These are phyloP conservation scores for Rubroboletus satanas DNA, from an alignment of 768 basidiomycete genomes.

Conservation along the genomic window DNA sequence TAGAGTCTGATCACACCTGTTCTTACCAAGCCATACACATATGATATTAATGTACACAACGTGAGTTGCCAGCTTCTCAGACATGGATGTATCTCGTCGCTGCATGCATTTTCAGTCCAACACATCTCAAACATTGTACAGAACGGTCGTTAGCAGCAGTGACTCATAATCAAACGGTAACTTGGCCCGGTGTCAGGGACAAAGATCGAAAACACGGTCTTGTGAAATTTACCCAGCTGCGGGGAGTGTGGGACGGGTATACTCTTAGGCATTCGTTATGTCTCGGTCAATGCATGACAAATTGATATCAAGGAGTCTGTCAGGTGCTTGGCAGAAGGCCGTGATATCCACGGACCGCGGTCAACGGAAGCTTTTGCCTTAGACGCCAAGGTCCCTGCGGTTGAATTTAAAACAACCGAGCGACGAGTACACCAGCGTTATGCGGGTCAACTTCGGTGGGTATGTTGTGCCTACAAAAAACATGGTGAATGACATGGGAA, in stretches of 20 bases:
- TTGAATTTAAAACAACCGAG: conserved; percentile 38
- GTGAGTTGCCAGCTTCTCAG: too few relatives aligned
- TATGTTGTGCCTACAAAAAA: conserved; percentile 57
- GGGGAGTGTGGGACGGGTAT: background rate
- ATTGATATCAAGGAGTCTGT: background rate
- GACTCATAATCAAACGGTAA: background rate
- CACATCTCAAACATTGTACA: background rate
- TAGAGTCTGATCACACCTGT: background rate
- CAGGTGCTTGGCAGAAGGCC: background rate
- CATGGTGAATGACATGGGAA: background rate
- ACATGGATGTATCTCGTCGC: background rate
- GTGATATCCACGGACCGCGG: background rate
- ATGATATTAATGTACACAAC: too few relatives aligned
- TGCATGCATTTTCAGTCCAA: background rate
- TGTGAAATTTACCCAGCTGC: background rate
- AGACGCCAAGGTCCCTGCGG: background rate
- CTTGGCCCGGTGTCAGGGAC: background rate
- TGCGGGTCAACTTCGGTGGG: conserved; percentile 70
- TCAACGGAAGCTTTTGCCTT: background rate
- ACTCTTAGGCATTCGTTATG: too few relatives aligned
- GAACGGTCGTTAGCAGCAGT: background rate
- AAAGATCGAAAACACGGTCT: background rate
- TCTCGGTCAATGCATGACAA: background rate
- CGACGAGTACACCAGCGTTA: conserved; percentile 83
- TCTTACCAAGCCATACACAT: background rate